Conservation (phyloP, 768 basidiomycete species). For the Trichaptum fuscoviolaceum region DNA sequence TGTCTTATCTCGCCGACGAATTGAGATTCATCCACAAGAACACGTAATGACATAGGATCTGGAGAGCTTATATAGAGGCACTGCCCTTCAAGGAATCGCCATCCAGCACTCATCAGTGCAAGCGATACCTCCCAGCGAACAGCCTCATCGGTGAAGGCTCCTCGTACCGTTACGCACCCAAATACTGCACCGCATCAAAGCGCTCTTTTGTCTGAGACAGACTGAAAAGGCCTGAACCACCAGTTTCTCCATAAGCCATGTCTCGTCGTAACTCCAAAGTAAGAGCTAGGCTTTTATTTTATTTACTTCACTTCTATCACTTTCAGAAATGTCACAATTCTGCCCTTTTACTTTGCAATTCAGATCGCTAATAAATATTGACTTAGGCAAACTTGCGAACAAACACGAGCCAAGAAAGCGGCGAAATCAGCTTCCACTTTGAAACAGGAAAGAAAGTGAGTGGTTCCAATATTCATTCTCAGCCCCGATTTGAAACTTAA, state of each 20-base stretch:
- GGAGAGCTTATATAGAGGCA: background rate
- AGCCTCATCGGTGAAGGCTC: background rate
- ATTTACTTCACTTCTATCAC: background rate
- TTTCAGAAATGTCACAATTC: background rate
- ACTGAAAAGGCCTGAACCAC: background rate
- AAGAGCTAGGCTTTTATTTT: background rate
- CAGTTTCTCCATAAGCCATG: background rate
- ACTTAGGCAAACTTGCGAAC: background rate
- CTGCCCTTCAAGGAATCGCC: background rate
- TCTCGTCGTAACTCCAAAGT: background rate
- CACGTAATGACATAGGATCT: background rate
- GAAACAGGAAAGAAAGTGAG: background rate
- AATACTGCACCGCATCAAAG: background rate
- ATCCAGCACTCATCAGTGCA: background rate
- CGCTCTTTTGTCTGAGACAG: background rate
- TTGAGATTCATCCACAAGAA: too few species aligned
- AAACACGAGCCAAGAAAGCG: background rate
- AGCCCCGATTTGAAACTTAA: background rate
- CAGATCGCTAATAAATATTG: background rate
- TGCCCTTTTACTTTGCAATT: background rate
- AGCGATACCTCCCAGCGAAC: background rate
- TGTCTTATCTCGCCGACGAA: background rate
- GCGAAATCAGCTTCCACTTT: background rate
- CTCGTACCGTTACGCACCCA: background rate
- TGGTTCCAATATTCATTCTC: background rate